phyloP scores from a whole-genome alignment of 2,329 filamentous ascomycete species.

The Fusarium keratoplasticum region DNA sequence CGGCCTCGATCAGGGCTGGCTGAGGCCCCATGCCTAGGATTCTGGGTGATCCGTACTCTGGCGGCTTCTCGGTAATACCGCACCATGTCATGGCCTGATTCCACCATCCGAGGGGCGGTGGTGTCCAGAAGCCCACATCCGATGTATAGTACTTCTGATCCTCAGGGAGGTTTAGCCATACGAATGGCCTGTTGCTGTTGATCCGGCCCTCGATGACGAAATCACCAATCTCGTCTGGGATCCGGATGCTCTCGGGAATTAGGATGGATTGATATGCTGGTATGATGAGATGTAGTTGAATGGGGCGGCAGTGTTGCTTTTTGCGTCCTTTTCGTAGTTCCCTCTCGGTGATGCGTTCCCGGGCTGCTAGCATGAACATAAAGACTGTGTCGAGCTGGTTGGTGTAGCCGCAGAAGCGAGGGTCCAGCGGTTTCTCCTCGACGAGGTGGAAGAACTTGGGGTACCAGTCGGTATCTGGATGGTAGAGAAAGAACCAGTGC shows the following conservation, averaged over 20 bases:
- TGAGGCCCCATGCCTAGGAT: conserved; percentile 39
- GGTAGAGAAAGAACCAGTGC: conserved; percentile 56
- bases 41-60: conserved; percentile 35
- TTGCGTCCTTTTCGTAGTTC: conserved; percentile 41
- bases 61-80: conserved; percentile 41
- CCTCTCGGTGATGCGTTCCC: conserved; percentile 42
- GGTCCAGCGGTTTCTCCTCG: conserved; percentile 48
- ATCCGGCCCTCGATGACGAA: conserved; percentile 54
- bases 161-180: conserved; percentile 53
- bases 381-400: conserved; percentile 55
- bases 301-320: conserved; percentile 33
- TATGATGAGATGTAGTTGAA: conserved; percentile 52
- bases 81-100: conserved; percentile 44
- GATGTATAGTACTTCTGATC: conserved; percentile 48
- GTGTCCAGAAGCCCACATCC: conserved; percentile 49
- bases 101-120: conserved; percentile 43
- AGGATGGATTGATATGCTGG: conserved; percentile 54
- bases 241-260: conserved; percentile 50
- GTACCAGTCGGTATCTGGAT: conserved; percentile 57
- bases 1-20: conserved; percentile 19
- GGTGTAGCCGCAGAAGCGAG: conserved; percentile 54
- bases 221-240: conserved; percentile 52
- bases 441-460: conserved; percentile 54
- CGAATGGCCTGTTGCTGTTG: conserved; percentile 52
- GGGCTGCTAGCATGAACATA: conserved; percentile 53